Evolutionary conservation across 805 yeast species (phyloP), one percentile per base, ranked within the genome.

Genomic region (Teunomyces stri): DNA sequence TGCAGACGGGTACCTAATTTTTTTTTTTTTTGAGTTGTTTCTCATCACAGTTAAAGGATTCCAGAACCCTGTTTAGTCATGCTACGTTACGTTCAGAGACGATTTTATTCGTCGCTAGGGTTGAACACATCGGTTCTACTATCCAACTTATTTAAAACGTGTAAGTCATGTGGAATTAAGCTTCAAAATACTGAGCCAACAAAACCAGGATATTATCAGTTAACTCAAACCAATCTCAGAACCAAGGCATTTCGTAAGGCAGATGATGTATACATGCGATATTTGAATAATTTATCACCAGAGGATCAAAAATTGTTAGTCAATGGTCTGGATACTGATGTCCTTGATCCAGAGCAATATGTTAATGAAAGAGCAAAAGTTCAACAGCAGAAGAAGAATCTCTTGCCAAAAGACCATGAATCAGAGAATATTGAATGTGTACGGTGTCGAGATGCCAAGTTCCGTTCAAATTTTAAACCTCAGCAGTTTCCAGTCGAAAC

Each of bases 141-240:
- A 5, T 43, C 48, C 9, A 51, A 49, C 25, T 44, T 53, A 9
- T 50, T 50, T 35, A 52, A 44, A 15, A 36, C 56, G 11, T 84
- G 89, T 58, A 57, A 67, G 4, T 75, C 86, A 2, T 84, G 90
- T 65, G 89, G 89, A 22, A 64, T 81, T 6, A 52, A 53, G 7
- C 61, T 84, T 16, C 89, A 84, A 55, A 56, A 58, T 5, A 51
- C 47, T 0, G 64, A 74, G 42, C 60, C 70, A 0, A 34, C 44
- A 0, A 50, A 56, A 21, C 68, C 70, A 0, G 87, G 87, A 1
- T 83, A 55, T 55, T 81, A 68, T 52, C 52, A 54, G 13, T 49
- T 50, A 2, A 36, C 52, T 15, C 13, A 37, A 9, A 12, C 33
- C 29, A 40, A 33, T n/a, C 9, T 40, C 10, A 21, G 37, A 18